Evolutionary conservation across 805 yeast genomes (phyloP), one percentile per base, ranked within the genome.

Genomic region (Peterozyma toletana): DNA sequence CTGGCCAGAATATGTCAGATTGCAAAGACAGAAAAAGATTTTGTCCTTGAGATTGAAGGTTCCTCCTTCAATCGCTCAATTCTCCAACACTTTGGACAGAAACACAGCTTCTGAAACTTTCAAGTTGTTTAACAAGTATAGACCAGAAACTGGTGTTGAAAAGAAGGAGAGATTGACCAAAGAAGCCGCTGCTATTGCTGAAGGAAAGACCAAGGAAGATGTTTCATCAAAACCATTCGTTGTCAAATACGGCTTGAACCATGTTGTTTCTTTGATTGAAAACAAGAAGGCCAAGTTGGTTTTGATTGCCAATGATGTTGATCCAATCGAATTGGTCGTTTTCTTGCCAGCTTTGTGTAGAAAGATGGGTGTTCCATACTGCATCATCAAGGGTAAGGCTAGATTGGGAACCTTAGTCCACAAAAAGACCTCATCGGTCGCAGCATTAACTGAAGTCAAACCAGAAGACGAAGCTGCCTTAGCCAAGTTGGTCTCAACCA

Each of bases 331-430:
- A 78, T 80, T 91, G 67, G 98, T 91, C 58, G 77, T 91, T 64
- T 91, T 87, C 85, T 77, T 91, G 62, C 99, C 99, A 68, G 97
- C 99, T 73, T 81, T 91, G 67, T 91, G 97, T 80, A 88, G 91
- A 78, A 93, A 93, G 85, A 82, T 91, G 95, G 98, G 97, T 77
- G 90, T 93, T 56, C 98, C 99, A 70, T 90, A 90, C 80, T 97
- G 98, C 55, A 85, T 90, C 67, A 86, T 90, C 67, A 89, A 89
- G 83, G 96, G 96, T 72, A 89, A 89, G 86, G 96, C 96, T 57
- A 87, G 98, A 80, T 83, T 91, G 65, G 98, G 98, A 59, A 85
- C 97, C 63, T 74, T 91, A 63, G 96, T 89, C 53, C 96, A 91
- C 89, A 80, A 90, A 80, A 91, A 91, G 84, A 89, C 91, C 65